phyloP scores from a whole-genome alignment of 2,329 filamentous ascomycete species.

The Coniochaeta sp. region DNA sequence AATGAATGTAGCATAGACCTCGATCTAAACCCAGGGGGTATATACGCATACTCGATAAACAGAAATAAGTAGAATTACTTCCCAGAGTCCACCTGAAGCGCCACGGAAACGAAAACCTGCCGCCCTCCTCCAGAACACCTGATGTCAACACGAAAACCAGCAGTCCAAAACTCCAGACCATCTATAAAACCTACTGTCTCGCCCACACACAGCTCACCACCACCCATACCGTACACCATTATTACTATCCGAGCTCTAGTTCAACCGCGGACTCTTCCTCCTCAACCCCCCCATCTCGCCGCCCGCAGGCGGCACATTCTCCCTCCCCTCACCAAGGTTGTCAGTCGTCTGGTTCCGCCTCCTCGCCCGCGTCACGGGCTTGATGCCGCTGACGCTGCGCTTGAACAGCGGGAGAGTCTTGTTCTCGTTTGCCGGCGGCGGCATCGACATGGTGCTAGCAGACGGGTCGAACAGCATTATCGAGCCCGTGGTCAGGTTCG shows the following conservation, averaged over 20 bases:
- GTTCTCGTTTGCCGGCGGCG: conserved; percentile 24
- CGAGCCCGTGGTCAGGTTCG: conserved; percentile 29
- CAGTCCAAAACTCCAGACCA: neutral
- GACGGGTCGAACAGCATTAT: conserved; percentile 32
- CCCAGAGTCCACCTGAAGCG: neutral
- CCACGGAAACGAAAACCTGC: neutral
- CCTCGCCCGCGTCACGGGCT: conserved; percentile 20
- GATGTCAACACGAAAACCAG: neutral
- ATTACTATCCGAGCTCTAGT: conserved; percentile 8
- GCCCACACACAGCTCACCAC: neutral
- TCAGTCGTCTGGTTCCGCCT: conserved; percentile 23
- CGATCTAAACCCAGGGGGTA: neutral
- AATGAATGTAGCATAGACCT: neutral
- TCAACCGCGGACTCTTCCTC: conserved; percentile 48
- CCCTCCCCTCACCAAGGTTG: conserved; percentile 34
- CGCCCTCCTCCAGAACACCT: neutral
- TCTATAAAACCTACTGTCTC: neutral
- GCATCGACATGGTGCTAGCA: conserved; percentile 30
- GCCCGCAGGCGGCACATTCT: conserved; percentile 37
- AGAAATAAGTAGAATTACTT: neutral
- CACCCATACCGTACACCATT: too few species aligned
- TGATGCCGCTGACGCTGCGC: conserved; percentile 28
- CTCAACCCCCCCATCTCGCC: conserved; percentile 42
- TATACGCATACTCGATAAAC: neutral
- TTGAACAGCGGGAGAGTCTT: conserved; percentile 38